Conservation (phyloP, 441 rosid genomes). For the Pelargonium fulgidum region DNA sequence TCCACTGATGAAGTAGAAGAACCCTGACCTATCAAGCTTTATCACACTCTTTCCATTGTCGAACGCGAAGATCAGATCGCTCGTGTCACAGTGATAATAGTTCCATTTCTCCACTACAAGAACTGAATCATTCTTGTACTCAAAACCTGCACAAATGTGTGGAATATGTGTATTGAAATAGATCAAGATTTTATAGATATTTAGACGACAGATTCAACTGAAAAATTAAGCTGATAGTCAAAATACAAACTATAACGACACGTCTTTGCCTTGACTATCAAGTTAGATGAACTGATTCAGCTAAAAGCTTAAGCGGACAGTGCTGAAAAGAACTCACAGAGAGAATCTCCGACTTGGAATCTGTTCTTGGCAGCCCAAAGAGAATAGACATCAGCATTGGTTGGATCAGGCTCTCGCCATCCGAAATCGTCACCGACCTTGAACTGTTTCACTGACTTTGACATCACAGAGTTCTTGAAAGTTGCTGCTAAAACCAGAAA, state of each 20-base stretch:
- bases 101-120: slow-evolving; percentile 75
- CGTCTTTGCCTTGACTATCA: no score
- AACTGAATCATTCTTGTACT: slow-evolving; percentile 72
- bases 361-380: slow-evolving; percentile 64
- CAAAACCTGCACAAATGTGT: slow-evolving; percentile 42
- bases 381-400: slow-evolving; percentile 38
- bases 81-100: slow-evolving; percentile 65
- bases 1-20: slow-evolving; percentile 76
- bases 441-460: slow-evolving; percentile 38
- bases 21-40: slow-evolving; percentile 59
- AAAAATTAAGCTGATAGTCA: neutral
- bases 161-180: no score
- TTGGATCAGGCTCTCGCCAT: slow-evolving; percentile 57
- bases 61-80: slow-evolving; percentile 38
- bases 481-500: slow-evolving; percentile 10
- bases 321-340: slow-evolving; percentile 36
- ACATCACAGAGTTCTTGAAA: slow-evolving; percentile 19
- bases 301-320: neutral
- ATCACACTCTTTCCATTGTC: slow-evolving; percentile 59
- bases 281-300: neutral
- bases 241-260: no score
- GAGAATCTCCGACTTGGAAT: slow-evolving; percentile 75
- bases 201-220: neutral
- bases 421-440: slow-evolving; percentile 63
- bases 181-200: no score